phyloP scores from a whole-genome alignment of 129 eudicot genomes.

The Tagetes patula region DNA sequence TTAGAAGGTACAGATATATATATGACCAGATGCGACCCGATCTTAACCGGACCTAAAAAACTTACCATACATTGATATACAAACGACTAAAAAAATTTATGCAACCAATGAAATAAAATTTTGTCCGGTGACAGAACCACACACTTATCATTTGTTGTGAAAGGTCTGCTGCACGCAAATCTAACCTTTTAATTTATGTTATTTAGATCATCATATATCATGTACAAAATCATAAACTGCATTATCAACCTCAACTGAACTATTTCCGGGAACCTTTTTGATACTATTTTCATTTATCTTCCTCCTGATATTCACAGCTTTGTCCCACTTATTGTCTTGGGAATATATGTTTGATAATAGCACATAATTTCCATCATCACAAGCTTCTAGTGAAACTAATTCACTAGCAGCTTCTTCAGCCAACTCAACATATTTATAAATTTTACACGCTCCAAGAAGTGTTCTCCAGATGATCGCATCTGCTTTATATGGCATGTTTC shows the following conservation, averaged over 20 bases:
- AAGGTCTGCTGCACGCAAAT: too few species aligned
- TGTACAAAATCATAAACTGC: slow-evolving; percentile 46
- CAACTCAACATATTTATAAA: slow-evolving; percentile 56
- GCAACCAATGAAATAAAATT: too few species aligned
- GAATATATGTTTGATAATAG: slow-evolving; percentile 79
- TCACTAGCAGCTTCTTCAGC: slow-evolving; percentile 62
- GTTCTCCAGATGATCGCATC: slow-evolving; percentile 73
- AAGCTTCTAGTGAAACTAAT: slow-evolving; percentile 50
- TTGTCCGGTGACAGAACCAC: too few species aligned
- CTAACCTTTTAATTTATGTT: too few species aligned
- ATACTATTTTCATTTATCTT: slow-evolving; percentile 41
- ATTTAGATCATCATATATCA: background rate
- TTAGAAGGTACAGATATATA: too few species aligned
- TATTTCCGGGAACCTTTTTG: slow-evolving; percentile 58
- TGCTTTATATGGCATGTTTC: slow-evolving; percentile 60
- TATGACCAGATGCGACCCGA: too few species aligned
- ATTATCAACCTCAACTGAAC: slow-evolving; percentile 58
- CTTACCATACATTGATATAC: too few species aligned
- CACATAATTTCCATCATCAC: slow-evolving; percentile 60
- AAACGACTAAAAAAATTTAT: too few species aligned
- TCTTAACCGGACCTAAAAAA: too few species aligned
- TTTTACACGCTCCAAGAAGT: slow-evolving; percentile 51
- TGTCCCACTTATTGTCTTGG: slow-evolving; percentile 68
- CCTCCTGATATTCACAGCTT: slow-evolving; percentile 48
- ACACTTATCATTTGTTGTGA: too few species aligned